Percentiles rank a stretch among this genome's conserved stretches.
Conservation (phyloP, 2,329 filamentous ascomycete species). For the Neonectria punicea region DNA sequence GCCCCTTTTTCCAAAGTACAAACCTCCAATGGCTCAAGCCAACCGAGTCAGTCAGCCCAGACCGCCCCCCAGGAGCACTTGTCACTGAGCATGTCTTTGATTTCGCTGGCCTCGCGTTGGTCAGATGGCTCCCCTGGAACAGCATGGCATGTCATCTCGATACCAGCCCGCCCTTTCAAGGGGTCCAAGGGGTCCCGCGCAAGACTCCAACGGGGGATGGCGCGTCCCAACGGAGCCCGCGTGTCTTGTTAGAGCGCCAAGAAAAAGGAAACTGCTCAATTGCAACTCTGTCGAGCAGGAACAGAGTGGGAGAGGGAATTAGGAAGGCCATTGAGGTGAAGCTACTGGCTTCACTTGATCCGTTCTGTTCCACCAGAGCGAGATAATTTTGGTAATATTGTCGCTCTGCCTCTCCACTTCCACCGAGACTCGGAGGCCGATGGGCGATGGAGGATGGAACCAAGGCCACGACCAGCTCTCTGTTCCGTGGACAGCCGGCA, state of each 20-base stretch:
- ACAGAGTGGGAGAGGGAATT: constrained; percentile 6
- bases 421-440: constrained; percentile 38
- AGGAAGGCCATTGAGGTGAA: constrained; percentile 15
- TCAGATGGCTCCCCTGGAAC: constrained; percentile 2
- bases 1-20: constrained; percentile 28
- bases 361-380: constrained; percentile 34
- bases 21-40: constrained; percentile 11
- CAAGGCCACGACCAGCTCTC: constrained; percentile 1
- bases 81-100: constrained; percentile 18
- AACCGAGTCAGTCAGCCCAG: constrained; percentile 13
- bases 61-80: constrained; percentile 17
- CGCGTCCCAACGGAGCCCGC: constrained; percentile 16
- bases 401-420: constrained; percentile 24
- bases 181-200: constrained; percentile 1
- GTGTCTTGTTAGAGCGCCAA: constrained; percentile 14
- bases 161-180: constrained; percentile 23
- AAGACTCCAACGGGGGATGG: constrained; percentile 21
- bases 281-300: constrained; percentile 9
- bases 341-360: constrained; percentile 30
- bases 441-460: constrained; percentile 3
- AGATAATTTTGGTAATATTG: constrained; percentile 2
- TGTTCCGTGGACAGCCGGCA: constrained; percentile 38
- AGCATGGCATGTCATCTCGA: constrained; percentile 22
- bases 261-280: constrained; percentile 25
- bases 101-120: constrained; percentile 30